Evolutionary conservation across 768 basidiomycete genomes (phyloP), one percentile per base, ranked within the genome.

Genomic region (Phlebiopsis flavidoalba): DNA sequence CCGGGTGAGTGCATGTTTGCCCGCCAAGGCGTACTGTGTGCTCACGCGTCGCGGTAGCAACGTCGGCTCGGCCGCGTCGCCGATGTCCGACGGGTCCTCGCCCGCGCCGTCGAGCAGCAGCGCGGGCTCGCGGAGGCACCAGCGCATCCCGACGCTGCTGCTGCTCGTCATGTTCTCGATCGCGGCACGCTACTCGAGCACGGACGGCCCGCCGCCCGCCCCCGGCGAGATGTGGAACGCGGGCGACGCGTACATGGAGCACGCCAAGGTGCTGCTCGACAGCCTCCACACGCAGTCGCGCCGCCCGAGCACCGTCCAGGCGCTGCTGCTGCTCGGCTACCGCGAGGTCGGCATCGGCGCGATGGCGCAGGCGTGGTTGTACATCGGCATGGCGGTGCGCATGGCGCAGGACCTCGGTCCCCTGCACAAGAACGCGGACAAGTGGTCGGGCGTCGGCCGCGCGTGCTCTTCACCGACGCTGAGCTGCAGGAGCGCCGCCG

Each of bases 351-450:
- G 93, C 2, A 89, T 93, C 60, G 93, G 91, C 49, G 85, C 90
- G 17, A 95, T 94, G 92, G 87, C 88, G 8, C 84, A 88, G 71
- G 87, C 90, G 35, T 95, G 93, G 93, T 81, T 86, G 10, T 92
- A 88, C 68, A 82, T 86, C 19, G 92, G 93, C 11, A 90, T 92
- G 88, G 92, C 89, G 0, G 86, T 95, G 40, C 82, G 93, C n/a
- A 93, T 95, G 91, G 91, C 91, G 15, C 91, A 92, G 73, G 91
- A 93, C 72, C 72, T 93, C 58, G 91, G 91, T 8, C n/a, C n/a
- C 26, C 83, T 93, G 81, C 91, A 93, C 67, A 81, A 89, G 37
- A 81, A 80, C 64, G 88, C 92, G 33, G 91, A 93, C 68, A 84
- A 85, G 31, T 93, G 91, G 91, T 81, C 71, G 58, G 83, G 77